Base-by-base conservation (phyloP, 2,329 filamentous ascomycete genomes). In the Anisogramma anomala region DNA sequence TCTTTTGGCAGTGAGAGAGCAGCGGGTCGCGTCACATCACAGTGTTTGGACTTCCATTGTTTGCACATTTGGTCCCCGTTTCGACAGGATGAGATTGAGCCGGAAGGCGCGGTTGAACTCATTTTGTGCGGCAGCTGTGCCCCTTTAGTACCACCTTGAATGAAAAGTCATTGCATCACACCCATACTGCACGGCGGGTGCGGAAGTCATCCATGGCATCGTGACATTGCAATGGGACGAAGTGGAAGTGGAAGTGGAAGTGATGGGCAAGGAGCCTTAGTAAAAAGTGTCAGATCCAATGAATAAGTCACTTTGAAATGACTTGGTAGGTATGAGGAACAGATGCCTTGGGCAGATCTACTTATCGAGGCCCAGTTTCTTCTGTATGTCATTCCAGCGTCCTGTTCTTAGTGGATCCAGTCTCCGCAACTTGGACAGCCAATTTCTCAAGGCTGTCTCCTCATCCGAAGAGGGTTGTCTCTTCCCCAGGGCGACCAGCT, bases 381-480 rank as follows among this genome's bases (percentile, higher is more conserved):
- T 64, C 56, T 78, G 74, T 46, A 87, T 55, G 56, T 93, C 84
- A 14, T 69, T 56, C 86, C 87, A 94, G 50, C 86, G 70, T 11
- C 84, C 82, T 33, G 63, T 72, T 48, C 86, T 73, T 59, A 88
- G 69, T 3, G 81, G 78, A 63, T 94, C 87, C 19, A 93, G 61
- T 49, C 69, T 66, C 55, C 73, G 74, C 53, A 94, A 57, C 55
- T 76, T 74, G 13, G 61, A 63, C 23, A 94, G 60, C 83, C 79
- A 84, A 33, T 49, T 54, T 34, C 58, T 53, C 31, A 80, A 58
- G 36, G 74, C 67, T 7, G 53, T 53, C 45, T 61, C 60, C 48
- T 73, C 66, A 5, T 63, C 55, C 2, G 47, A 43, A 8, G 50
- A 49, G 3, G 57, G 68, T 43, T 58, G 54, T 33, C 62, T 53